These are phyloP conservation scores for Colletotrichum chrysophilum DNA, from an alignment of 2,329 filamentous ascomycete genomes.

Conservation along the genomic window DNA sequence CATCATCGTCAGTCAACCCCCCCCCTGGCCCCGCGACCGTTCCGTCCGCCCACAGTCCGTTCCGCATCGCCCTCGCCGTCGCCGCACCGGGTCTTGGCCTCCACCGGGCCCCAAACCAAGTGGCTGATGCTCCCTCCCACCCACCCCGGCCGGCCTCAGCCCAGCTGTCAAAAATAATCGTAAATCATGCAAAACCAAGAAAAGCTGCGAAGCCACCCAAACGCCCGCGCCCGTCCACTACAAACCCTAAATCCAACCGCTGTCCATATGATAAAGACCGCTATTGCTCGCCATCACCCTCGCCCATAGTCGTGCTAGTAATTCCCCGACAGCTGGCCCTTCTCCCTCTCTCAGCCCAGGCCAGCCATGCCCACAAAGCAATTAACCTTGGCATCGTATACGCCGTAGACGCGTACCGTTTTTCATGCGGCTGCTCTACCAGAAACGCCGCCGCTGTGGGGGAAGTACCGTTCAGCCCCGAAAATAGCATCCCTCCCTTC, in stretches of 20 bases:
- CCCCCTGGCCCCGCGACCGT: background rate
- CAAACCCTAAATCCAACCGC: background rate
- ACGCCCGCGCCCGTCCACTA: background rate
- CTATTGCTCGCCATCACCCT: background rate
- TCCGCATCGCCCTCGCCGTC: background rate
- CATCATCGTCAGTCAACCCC: background rate
- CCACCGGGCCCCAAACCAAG: background rate
- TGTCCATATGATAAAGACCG: background rate
- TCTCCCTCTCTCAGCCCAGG: background rate
- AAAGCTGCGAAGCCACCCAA: background rate
- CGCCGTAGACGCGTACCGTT: background rate
- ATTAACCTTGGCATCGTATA: background rate
- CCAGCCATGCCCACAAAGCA: background rate
- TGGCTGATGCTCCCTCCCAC: background rate
- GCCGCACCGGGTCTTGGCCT: background rate
- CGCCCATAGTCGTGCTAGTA: background rate
- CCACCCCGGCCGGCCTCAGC: background rate
- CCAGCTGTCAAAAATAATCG: background rate
- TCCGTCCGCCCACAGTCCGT: no score
- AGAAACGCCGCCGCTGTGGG: background rate
- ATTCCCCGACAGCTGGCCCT: background rate
- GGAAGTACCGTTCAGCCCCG: background rate
- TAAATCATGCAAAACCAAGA: background rate
- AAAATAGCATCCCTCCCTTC: background rate
- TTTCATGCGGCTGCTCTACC: background rate